A percentile compares a stretch with the other conserved stretches of the same genome.
Conservation (phyloP, 2,329 filamentous ascomycete species). For the Penicillium aurantiogriseum region DNA sequence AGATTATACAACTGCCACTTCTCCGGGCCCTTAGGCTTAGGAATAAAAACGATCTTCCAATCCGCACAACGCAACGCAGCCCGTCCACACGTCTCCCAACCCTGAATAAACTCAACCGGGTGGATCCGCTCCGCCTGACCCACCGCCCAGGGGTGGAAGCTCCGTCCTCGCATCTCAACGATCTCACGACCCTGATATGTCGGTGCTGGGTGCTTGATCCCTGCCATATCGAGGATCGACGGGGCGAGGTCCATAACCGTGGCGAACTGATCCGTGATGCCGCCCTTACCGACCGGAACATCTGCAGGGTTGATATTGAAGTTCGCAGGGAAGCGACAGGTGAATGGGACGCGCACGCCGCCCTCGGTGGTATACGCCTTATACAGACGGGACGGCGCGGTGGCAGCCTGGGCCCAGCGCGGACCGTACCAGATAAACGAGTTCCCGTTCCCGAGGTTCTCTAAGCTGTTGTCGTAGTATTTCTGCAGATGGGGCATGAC, state of each 20-base stretch:
- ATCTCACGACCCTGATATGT: conserved; percentile 52
- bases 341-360: conserved; percentile 54
- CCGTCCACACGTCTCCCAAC: conserved; percentile 57
- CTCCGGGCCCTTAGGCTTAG: conserved; percentile 55
- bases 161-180: conserved; percentile 52
- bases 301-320: conserved; percentile 18
- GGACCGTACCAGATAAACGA: conserved; percentile 63
- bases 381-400: conserved; percentile 51
- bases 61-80: conserved; percentile 56
- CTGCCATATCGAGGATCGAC: conserved; percentile 45
- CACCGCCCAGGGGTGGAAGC: conserved; percentile 45
- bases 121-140: conserved; percentile 46
- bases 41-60: conserved; percentile 60
- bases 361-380: conserved; percentile 52
- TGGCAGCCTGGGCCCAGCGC: conserved; percentile 56
- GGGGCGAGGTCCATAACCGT: conserved; percentile 55
- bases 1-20: conserved; percentile 60
- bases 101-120: conserved; percentile 52
- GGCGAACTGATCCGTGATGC: conserved; percentile 53
- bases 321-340: conserved; percentile 45
- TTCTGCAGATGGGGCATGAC: conserved; percentile 56
- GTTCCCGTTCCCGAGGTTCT: conserved; percentile 58
- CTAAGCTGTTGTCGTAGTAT: conserved; percentile 58
- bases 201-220: conserved; percentile 53
- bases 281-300: conserved; percentile 25